These are phyloP conservation scores for Metschnikowia orientalis DNA, from an alignment of 805 yeast species.

Conservation along the genomic window DNA sequence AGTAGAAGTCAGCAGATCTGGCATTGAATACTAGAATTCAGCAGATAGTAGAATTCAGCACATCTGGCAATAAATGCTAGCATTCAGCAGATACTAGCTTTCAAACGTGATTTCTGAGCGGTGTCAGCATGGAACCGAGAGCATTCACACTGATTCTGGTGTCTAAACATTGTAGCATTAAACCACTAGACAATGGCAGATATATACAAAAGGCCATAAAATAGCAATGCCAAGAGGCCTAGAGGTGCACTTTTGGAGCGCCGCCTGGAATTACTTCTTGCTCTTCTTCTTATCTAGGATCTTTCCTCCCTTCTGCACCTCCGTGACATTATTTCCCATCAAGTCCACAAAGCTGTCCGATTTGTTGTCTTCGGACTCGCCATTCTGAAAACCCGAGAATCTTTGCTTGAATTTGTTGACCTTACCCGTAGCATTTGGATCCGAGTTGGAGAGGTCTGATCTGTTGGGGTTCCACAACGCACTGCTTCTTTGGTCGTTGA, in stretches of 20 bases:
- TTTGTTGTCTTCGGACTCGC: constrained; percentile 21
- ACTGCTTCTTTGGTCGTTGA: constrained; percentile 83
- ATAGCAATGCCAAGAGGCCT: too few species aligned
- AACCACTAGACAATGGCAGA: too few species aligned
- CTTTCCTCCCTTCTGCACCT: constrained; percentile 54
- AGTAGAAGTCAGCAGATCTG: too few species aligned
- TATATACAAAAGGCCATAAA: too few species aligned
- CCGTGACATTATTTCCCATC: constrained; percentile 53
- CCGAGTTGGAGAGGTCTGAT: constrained; percentile 67
- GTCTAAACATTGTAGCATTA: too few species aligned
- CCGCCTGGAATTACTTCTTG: constrained; percentile 19
- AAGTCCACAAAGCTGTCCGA: constrained; percentile 54
- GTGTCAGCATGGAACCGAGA: too few species aligned
- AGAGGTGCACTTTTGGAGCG: background rate
- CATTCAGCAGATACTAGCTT: too few species aligned
- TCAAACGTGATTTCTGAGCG: too few species aligned
- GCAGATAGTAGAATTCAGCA: too few species aligned
- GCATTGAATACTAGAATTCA: too few species aligned
- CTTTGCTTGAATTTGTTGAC: constrained; percentile 69
- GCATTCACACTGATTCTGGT: too few species aligned
- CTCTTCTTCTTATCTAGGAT: constrained; percentile 42
- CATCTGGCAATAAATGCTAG: too few species aligned
- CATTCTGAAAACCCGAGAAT: constrained; percentile 43
- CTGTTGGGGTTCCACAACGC: constrained; percentile 87
- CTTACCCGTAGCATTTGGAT: constrained; percentile 81